Evolutionary conservation across 2,329 filamentous ascomycete genomes (phyloP), one percentile per base, ranked within the genome.

Genomic region (Metarhizium guizhouense): DNA sequence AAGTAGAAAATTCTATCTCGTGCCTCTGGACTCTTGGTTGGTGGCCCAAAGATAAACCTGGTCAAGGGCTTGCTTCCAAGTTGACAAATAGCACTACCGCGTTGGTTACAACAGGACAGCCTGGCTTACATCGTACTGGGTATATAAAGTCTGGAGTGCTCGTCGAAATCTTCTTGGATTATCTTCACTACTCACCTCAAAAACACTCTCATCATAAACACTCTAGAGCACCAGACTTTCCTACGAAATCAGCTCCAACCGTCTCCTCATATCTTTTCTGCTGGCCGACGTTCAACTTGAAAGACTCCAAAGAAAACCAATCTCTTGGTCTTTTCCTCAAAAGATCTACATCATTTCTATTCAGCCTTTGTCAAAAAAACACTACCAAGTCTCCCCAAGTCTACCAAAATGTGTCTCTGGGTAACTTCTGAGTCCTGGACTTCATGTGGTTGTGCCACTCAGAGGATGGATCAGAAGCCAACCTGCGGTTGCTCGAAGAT

Each of bases 331-430:
- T 18, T 16, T 20, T 45, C 20, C n/a, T 10, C 42, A 16, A 45
- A 16, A 45, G 42, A 20, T 6, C 16, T 45, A 45, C 18, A 29
- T 20, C n/a, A 47, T 42, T 36, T 54, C 38, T 16, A 40, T 16
- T 40, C 4, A 13, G 13, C 14, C 38, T 8, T 34, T 34, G 32
- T 11, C 38, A n/a, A 14, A 14, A 48, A 18, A 38, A 16, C 14
- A 51, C 32, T 20, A 54, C 36, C 14, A 40, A 18, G 16, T 16
- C 50, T 34, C 32, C 54, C 55, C 62, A 55, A 59, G 14, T 13
- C 20, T 50, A 47, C 47, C 61, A 69, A 16, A 56, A 72, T 72
- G 70, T 72, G 70, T 59, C 53, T 63, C 59, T 72, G 69, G 68
- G 60, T 62, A 34, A 64, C 64, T 20, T 66, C 64, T 45, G 61